Conservation (phyloP, 139 green algal species). For the Volvox reticuliferus region DNA sequence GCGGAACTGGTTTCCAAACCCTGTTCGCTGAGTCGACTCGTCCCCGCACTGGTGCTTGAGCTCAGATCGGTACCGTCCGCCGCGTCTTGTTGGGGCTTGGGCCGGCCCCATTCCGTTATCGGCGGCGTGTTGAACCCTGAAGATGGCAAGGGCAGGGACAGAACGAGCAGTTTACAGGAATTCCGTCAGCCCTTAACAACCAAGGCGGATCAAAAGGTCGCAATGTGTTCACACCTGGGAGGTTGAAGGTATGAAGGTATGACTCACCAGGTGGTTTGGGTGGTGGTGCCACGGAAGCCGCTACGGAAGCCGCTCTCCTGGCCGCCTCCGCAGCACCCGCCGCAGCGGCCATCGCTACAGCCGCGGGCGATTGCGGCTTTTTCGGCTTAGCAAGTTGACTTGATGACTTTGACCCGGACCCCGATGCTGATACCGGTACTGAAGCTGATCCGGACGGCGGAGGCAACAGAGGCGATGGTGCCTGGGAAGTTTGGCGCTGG, state of each 20-base stretch:
- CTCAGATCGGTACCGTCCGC: not conserved
- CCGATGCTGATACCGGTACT: not conserved
- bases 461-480: no score
- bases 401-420: not conserved
- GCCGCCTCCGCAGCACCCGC: not conserved
- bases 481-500: no score
- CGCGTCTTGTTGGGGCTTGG: not conserved
- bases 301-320: not conserved
- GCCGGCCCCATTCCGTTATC: conserved; percentile 43
- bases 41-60: not conserved
- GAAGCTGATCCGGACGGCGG: no score
- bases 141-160: not conserved
- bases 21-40: no score
- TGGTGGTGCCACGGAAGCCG: not conserved
- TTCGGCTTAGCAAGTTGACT: not conserved
- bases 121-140: conserved; percentile 11
- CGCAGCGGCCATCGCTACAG: conserved; percentile 2
- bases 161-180: no score
- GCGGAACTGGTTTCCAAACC: not conserved
- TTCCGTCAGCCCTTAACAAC: no score
- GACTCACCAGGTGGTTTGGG: not conserved
- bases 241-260: no score
- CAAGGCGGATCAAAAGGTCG: no score
- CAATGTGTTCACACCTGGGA: no score
- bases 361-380: not conserved